Evolutionary conservation across 1,284 basidiomycete genomes (phyloP), one percentile per base, ranked within the genome.

Genomic region (Rhodotorula sp.): DNA sequence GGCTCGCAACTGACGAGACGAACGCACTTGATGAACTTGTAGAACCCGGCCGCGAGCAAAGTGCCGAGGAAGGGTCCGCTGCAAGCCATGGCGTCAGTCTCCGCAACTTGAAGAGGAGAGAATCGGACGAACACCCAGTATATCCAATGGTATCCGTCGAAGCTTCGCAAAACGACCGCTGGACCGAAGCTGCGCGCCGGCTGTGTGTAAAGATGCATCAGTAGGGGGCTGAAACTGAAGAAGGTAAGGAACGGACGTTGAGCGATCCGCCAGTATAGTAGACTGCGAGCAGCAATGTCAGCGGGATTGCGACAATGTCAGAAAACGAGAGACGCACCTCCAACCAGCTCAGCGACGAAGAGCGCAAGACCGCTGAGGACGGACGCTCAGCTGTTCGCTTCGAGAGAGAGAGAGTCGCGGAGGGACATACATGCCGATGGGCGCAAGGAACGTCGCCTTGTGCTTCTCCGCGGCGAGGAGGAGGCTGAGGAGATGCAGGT

Each of bases 381-480:
- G 47, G 44, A 40, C 2, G 20, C n/a, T 24, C 11, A 30, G 31
- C 24, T 16, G 28, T 20, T n/a, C n/a, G 40, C 13, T 30, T 7
- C 8, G 26, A 13, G 24, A 40, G 13, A 51, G 6, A n/a, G n/a
- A n/a, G n/a, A n/a, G 6, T 24, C 6, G 30, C n/a, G 20, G 20
- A 30, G 24, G 30, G 22, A 44, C 55, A 6, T 9, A 57, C 55
- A 69, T 63, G 7, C 88, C 87, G 70, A 91, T 80, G 5, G 89
- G 89, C 28, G 89, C 89, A 69, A 90, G 86, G 2, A 88, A 87
- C 0, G 89, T 91, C 0, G 85, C 82, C 31, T 83, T 81, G 76
- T 88, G 87, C 80, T 90, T 64, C 48, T 65, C 60, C n/a, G 55
- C 34, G 5, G 68, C 65, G 26, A 69, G 64, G 0, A 69, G 69